Conservation (phyloP, 2,329 filamentous ascomycete genomes). For the Zymoseptoria brevis region DNA sequence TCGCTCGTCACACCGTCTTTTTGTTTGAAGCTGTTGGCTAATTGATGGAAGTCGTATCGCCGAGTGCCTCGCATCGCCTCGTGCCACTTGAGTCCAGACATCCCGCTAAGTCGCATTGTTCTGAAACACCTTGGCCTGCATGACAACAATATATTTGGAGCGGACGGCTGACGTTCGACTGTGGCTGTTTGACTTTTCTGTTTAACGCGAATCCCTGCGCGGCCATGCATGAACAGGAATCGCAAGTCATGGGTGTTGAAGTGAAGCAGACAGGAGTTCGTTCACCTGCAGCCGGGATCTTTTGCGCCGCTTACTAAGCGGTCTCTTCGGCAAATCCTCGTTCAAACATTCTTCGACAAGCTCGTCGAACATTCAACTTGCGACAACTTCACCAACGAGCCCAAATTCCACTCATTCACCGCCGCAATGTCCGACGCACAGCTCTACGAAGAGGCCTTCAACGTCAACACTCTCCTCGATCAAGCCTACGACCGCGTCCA, state of each 20-base stretch:
- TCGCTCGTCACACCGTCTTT: too few species aligned
- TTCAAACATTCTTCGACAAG: background rate
- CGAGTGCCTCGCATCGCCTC: background rate
- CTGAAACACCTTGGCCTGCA: too few species aligned
- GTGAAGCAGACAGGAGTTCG: too few species aligned
- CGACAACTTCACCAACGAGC: background rate
- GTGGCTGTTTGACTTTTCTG: too few species aligned
- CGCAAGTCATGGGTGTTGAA: too few species aligned
- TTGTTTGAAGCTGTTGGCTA: too few species aligned
- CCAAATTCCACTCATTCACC: background rate
- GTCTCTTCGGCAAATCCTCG: background rate
- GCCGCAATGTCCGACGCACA: slow-evolving; percentile 18
- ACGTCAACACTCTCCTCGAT: slow-evolving; percentile 53
- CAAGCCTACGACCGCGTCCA: slow-evolving; percentile 93
- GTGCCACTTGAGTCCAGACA: background rate
- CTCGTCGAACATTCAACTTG: background rate
- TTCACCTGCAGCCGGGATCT: too few species aligned
- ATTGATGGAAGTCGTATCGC: too few species aligned
- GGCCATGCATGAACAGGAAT: too few species aligned
- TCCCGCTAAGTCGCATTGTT: background rate
- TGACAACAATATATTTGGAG: too few species aligned
- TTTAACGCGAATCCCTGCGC: too few species aligned
- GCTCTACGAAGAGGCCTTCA: slow-evolving; percentile 22
- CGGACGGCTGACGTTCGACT: too few species aligned
- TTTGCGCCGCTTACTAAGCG: background rate